Conservation (phyloP, 202 grass and related monocot species). For the Setaria viridis region DNA sequence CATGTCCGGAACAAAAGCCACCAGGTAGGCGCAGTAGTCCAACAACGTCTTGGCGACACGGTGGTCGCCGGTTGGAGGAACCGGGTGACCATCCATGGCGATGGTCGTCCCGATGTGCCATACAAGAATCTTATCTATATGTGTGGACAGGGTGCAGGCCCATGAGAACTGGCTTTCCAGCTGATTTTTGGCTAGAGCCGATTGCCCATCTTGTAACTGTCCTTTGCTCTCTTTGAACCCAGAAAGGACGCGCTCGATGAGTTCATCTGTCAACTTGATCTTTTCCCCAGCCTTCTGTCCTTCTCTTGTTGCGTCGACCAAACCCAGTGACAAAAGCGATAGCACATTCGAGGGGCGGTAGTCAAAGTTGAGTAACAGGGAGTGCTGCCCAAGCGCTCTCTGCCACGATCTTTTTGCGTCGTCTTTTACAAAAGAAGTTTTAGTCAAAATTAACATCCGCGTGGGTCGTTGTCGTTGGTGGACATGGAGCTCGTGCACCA, state of each 20-base stretch:
- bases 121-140: neutral
- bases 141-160: neutral
- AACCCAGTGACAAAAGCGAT: neutral
- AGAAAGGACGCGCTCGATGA: neutral
- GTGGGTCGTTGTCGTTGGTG: no score
- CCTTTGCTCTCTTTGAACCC: conserved; percentile 1
- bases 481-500: neutral
- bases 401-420: neutral
- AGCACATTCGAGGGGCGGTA: neutral
- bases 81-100: neutral
- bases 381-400: conserved; percentile 26
- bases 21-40: conserved; percentile 45
- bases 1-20: conserved; percentile 44
- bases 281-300: neutral
- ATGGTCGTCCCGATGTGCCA: conserved; percentile 38
- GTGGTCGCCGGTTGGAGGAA: neutral
- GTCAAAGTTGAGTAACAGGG: neutral
- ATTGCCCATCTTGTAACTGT: neutral
- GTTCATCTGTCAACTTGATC: neutral
- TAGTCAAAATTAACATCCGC: no score
- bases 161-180: neutral
- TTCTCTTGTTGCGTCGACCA: conserved; percentile 13
- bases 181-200: neutral
- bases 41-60: conserved; percentile 11
- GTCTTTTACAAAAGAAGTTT: accelerated